Conservation (phyloP, 2,329 filamentous ascomycete genomes). For the Colletotrichum magnum region DNA sequence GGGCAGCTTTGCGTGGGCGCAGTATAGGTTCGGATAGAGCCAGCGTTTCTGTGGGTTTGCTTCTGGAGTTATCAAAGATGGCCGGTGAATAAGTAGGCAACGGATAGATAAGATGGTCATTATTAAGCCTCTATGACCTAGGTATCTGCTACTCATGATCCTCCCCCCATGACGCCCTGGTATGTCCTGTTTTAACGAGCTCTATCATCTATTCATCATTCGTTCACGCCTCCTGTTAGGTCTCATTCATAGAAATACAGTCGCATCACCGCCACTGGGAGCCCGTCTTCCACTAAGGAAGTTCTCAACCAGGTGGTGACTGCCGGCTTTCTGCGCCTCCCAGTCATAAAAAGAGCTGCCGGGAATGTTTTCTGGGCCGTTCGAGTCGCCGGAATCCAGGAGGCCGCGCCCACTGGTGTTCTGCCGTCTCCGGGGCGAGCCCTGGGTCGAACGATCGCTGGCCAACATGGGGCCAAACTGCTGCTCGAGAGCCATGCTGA, state of each 20-base stretch:
- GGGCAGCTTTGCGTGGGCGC: conserved; percentile 60
- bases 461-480: conserved; percentile 17
- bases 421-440: conserved; percentile 11
- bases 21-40: conserved; percentile 60
- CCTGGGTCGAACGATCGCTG: not conserved
- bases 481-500: conserved; percentile 16
- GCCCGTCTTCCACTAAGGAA: conserved; percentile 65
- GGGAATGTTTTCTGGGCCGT: not conserved
- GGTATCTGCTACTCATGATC: too few species aligned
- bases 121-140: conserved; percentile 17
- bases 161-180: too few species aligned
- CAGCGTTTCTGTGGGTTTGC: too few species aligned
- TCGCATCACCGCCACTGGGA: conserved; percentile 54
- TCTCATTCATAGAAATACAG: conserved; percentile 48
- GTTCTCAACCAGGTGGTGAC: conserved; percentile 67
- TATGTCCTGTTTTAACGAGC: too few species aligned
- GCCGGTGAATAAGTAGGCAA: not conserved
- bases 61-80: not conserved
- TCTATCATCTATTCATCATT: too few species aligned
- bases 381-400: conserved; percentile 13
- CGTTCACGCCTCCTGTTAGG: too few species aligned
- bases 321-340: conserved; percentile 57
- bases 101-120: conserved; percentile 1
- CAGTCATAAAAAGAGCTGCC: conserved; percentile 29
- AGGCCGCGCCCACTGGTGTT: not conserved